Evolutionary conservation across 495 filamentous ascomycete species (phyloP).

Genomic region (Niebla homalea): DNA sequence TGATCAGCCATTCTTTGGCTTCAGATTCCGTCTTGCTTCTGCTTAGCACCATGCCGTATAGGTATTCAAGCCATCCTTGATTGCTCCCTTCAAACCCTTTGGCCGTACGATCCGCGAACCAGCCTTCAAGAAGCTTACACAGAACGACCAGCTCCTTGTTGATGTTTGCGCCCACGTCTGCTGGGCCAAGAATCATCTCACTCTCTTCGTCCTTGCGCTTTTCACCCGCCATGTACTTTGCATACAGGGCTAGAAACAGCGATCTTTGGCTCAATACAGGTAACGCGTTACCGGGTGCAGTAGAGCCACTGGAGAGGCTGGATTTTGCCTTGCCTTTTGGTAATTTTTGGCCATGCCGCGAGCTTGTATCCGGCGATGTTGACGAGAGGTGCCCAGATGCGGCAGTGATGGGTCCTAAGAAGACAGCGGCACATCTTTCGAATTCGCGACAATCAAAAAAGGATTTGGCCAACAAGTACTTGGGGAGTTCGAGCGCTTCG

Average conservation of each 20-base stretch:
- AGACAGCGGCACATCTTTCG: constrained; percentile 85
- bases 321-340: constrained; percentile 38
- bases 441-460: constrained; percentile 94
- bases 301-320: constrained; percentile 18
- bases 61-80: constrained; percentile 92
- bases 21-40: constrained; percentile 80
- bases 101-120: constrained; percentile 51
- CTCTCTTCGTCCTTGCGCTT: constrained; percentile 93
- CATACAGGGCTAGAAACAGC: constrained; percentile 85
- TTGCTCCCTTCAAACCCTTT: constrained; percentile 48
- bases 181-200: constrained; percentile 92
- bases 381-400: constrained; percentile 45
- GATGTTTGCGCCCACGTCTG: constrained; percentile 66
- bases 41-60: constrained; percentile 81
- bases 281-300: constrained; percentile 27
- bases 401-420: constrained; percentile 56
- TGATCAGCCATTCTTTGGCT: constrained; percentile 69
- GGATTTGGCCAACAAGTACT: constrained; percentile 84
- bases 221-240: constrained; percentile 84
- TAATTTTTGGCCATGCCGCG: constrained; percentile 32
- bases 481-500: constrained; percentile 66
- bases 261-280: constrained; percentile 70
- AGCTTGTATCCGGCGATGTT: constrained; percentile 31
- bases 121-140: constrained; percentile 58
- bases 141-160: constrained; percentile 74